Percentiles rank a stretch among this genome's conserved stretches.
phyloP scores from a whole-genome alignment of 2,329 filamentous ascomycete species.

The Raffaelea albimanens region DNA sequence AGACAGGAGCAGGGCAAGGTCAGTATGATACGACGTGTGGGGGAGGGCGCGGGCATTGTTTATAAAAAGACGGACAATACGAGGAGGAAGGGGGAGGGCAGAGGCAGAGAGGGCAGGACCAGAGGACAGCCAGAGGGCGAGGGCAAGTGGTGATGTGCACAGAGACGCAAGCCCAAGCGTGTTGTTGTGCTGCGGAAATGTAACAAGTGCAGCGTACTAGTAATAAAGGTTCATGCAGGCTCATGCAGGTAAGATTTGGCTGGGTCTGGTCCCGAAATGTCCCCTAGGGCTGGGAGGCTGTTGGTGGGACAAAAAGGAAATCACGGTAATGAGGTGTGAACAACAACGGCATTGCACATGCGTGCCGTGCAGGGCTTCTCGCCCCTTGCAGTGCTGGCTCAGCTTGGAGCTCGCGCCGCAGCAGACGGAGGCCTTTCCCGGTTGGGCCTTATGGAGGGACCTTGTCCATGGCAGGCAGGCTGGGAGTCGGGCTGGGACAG shows the following conservation, averaged over 20 bases:
- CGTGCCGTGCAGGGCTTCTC: too few species aligned
- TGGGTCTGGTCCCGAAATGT: too few species aligned
- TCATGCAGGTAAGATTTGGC: neutral
- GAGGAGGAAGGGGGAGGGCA: neutral
- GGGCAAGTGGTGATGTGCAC: too few species aligned
- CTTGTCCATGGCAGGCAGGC: neutral
- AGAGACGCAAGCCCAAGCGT: too few species aligned
- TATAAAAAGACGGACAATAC: neutral
- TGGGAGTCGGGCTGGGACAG: too few species aligned
- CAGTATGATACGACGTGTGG: neutral
- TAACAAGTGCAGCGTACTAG: too few species aligned
- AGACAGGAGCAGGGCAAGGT: neutral
- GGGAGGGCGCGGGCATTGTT: too few species aligned
- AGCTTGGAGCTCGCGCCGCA: neutral
- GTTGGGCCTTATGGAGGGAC: neutral
- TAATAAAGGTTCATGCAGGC: neutral
- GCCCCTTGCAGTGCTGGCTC: neutral
- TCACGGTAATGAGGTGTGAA: neutral
- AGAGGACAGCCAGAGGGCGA: too few species aligned
- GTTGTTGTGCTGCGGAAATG: too few species aligned
- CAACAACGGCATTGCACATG: neutral
- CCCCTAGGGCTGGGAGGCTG: neutral
- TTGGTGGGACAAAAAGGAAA: neutral
- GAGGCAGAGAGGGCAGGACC: neutral
- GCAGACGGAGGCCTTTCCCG: neutral